Evolutionary conservation across 164 flowering plant species (phyloP).

Genomic region (Paratinospora sagittata): DNA sequence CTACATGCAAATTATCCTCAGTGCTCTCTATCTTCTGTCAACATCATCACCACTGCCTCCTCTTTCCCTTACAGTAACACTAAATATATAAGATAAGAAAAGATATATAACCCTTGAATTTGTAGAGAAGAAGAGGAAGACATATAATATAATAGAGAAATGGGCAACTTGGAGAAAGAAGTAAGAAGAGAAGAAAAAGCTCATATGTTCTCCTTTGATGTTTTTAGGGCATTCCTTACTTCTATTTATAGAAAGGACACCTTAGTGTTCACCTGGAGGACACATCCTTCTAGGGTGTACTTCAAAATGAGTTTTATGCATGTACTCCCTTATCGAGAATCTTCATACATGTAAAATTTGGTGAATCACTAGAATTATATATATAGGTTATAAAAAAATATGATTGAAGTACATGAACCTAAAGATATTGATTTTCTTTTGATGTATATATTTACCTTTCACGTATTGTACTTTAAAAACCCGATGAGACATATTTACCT

Average conservation of each 20-base stretch:
- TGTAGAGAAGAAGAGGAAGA: background rate
- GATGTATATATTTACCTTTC: too few relatives aligned
- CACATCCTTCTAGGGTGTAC: too few relatives aligned
- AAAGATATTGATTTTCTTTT: too few relatives aligned
- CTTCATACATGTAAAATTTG: too few relatives aligned
- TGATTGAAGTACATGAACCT: too few relatives aligned
- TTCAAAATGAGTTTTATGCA: too few relatives aligned
- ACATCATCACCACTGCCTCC: conserved; percentile 9
- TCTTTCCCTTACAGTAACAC: conserved; percentile 8
- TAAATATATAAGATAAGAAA: background rate
- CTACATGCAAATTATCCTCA: conserved; percentile 11
- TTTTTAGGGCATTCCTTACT: background rate
- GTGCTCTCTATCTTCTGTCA: conserved; percentile 23
- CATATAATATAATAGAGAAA: background rate
- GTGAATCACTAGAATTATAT: too few relatives aligned
- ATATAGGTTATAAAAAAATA: too few relatives aligned
- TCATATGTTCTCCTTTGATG: background rate
- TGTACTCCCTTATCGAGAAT: too few relatives aligned
- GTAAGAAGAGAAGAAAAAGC: background rate
- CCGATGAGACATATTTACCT: too few relatives aligned
- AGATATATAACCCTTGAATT: background rate
- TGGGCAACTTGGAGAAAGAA: background rate
- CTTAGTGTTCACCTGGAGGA: background rate
- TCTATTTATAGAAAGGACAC: background rate
- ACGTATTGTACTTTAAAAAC: too few relatives aligned